Evolutionary conservation across 192 early-diverging fungal species (phyloP), one percentile per base, ranked within the genome.

Genomic region (Cetraspora pellucida): DNA sequence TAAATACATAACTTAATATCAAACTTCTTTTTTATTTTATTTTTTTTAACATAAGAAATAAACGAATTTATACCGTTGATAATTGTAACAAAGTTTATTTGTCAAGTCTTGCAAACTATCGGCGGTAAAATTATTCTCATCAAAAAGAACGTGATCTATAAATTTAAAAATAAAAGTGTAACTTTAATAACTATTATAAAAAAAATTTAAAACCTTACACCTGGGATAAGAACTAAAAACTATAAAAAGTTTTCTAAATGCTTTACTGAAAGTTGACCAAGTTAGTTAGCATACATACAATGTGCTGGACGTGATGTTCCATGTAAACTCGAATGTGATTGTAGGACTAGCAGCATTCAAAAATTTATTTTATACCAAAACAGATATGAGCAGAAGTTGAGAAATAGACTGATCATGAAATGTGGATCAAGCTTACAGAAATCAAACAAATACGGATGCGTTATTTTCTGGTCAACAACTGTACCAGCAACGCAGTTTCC

Each of bases 281-380:
- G 19, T 25, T 25, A 47, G 47, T 6, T 13, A 45, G 46, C 28
- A 47, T 21, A 27, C 5, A 60, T 74, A 57, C 57, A 99, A 78
- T 95, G 92, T 0, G 93, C 92, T 1, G 96, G 94, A 28, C 95
- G 91, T 23, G 94, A 95, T 0, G 96, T 96, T 31, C 97, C 96
- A 78, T 98, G 96, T 30, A 98, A 86, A 71, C 96, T 96, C 1
- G 93, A 88, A 74, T 99, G 97, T 13, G 95, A 91, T 73, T 92
- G 93, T 28, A 99, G 83, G 67, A 93, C 82, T 83, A 52, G 43
- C n/a, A 58, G 44, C 9, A 11, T 55, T 10, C n/a, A 54, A 28
- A 52, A 0, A 47, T 46, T 45, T n/a, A 25, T 50, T 21, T 27
- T 55, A 27, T 10, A 30, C 21, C 30, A 49, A 50, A 31, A 44